Percentiles rank a stretch among this genome's conserved stretches.
Evolutionary conservation across 164 flowering plant genomes (phyloP).

Genomic region (Umbellularia californica): DNA sequence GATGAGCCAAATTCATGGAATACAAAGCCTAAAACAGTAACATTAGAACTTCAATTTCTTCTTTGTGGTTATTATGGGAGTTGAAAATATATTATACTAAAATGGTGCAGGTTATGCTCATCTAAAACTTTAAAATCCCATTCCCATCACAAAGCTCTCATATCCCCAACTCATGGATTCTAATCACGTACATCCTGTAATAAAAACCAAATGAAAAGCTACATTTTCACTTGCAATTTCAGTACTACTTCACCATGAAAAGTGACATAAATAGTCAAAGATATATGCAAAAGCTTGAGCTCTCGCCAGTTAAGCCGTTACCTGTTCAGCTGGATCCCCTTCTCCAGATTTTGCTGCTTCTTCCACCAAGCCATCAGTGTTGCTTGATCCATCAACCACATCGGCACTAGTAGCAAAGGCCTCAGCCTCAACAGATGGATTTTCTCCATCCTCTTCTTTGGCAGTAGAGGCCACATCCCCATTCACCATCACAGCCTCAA

Average conservation of each 20-base stretch:
- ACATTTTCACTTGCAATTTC: background rate
- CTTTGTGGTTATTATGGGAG: background rate
- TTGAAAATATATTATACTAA: background rate
- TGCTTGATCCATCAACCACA: constrained; percentile 2
- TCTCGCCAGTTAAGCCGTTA: background rate
- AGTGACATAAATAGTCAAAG: background rate
- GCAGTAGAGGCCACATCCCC: constrained; percentile 9
- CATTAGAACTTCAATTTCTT: constrained; percentile 1
- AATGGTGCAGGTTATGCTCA: background rate
- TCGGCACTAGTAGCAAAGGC: background rate
- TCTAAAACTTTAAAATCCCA: background rate
- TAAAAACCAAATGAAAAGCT: background rate
- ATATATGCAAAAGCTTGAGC: background rate
- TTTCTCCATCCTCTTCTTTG: constrained; percentile 12
- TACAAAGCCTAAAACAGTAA: background rate
- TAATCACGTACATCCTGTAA: background rate
- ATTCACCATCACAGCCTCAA: constrained; percentile 10
- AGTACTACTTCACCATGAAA: background rate
- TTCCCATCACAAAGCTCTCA: background rate
- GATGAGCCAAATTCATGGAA: background rate
- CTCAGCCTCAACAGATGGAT: constrained; percentile 8
- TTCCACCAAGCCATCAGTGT: background rate
- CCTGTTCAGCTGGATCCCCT: constrained; percentile 6
- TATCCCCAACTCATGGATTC: background rate
- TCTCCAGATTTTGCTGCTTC: background rate